Percentiles rank a stretch among this genome's conserved stretches.
These are phyloP conservation scores for Microcos paniculata DNA, from an alignment of 345 rosid genomes.

Conservation along the genomic window DNA sequence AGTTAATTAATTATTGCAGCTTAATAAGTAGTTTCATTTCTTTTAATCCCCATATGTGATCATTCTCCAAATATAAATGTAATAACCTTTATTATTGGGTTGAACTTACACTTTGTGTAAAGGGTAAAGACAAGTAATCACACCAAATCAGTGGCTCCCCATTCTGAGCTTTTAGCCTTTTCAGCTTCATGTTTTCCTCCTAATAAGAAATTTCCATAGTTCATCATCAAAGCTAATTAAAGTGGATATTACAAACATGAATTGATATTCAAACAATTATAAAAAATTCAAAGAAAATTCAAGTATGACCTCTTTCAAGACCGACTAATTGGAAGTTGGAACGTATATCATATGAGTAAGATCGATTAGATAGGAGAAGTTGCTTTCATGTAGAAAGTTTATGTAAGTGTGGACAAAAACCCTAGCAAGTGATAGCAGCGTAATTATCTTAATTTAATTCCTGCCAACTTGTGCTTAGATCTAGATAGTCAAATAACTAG, in stretches of 20 bases:
- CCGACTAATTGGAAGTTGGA: not conserved
- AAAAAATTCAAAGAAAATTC: too few species aligned
- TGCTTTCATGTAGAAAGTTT: not conserved
- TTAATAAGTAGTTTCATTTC: not conserved
- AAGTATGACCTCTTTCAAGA: not conserved
- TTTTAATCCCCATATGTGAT: not conserved
- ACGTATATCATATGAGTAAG: not conserved
- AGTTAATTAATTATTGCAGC: not conserved
- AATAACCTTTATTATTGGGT: not conserved
- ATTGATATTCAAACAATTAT: too few species aligned
- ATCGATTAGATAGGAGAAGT: constrained; percentile 3
- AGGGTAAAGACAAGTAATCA: constrained; percentile 75
- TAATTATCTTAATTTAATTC: not conserved
- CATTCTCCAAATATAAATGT: not conserved
- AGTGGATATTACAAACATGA: too few species aligned
- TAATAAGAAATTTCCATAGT: constrained; percentile 19
- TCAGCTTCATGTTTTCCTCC: constrained; percentile 87
- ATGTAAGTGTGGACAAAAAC: constrained; percentile 4
- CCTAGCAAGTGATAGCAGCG: not conserved
- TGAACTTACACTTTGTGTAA: constrained; percentile 73
- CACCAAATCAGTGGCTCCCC: constrained; percentile 72
- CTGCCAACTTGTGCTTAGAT: constrained; percentile 9
- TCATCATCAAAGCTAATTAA: not conserved
- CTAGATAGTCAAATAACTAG: not conserved
- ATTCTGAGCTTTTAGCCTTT: constrained; percentile 54